phyloP scores from a whole-genome alignment of 805 yeast species.

The Candida verbasci region DNA sequence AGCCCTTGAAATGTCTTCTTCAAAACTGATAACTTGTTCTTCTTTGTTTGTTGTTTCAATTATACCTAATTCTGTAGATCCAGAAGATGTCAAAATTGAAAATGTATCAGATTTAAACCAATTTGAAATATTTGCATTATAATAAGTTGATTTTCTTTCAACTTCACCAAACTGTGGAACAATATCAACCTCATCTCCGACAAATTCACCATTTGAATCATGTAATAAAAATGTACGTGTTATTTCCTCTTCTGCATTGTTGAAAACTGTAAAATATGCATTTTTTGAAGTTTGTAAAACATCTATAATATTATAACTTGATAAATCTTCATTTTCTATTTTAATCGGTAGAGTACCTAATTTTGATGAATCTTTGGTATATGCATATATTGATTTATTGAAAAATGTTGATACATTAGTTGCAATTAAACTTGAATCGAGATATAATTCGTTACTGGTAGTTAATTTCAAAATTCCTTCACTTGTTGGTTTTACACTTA shows the following conservation, averaged over 20 bases:
- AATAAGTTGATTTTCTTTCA: conserved; percentile 44
- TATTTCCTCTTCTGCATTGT: conserved; percentile 24
- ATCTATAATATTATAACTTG: conserved; percentile 3
- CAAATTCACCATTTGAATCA: conserved; percentile 4
- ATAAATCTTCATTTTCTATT: conserved; percentile 6
- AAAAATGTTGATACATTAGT: conserved; percentile 5
- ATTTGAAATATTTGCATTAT: conserved; percentile 33
- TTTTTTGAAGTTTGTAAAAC: conserved; percentile 1
- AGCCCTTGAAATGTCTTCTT: conserved; percentile 71
- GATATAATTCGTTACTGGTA: neutral
- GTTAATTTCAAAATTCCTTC: conserved; percentile 3
- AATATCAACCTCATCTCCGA: conserved; percentile 28
- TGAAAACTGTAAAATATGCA: conserved; percentile 12
- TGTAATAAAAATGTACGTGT: conserved; percentile 21
- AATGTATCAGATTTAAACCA: conserved; percentile 32
- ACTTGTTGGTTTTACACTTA: conserved; percentile 2
- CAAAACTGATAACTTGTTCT: conserved; percentile 32
- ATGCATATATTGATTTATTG: conserved; percentile 1
- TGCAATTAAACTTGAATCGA: conserved; percentile 3
- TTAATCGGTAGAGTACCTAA: conserved; percentile 2
- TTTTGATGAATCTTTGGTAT: neutral
- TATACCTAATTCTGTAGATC: conserved; percentile 51
- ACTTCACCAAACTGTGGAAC: conserved; percentile 52
- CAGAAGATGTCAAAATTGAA: conserved; percentile 53
- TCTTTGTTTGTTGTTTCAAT: conserved; percentile 8